Evolutionary conservation across 176 grass and related monocot genomes (phyloP).

Genomic region (Juncus effusus): DNA sequence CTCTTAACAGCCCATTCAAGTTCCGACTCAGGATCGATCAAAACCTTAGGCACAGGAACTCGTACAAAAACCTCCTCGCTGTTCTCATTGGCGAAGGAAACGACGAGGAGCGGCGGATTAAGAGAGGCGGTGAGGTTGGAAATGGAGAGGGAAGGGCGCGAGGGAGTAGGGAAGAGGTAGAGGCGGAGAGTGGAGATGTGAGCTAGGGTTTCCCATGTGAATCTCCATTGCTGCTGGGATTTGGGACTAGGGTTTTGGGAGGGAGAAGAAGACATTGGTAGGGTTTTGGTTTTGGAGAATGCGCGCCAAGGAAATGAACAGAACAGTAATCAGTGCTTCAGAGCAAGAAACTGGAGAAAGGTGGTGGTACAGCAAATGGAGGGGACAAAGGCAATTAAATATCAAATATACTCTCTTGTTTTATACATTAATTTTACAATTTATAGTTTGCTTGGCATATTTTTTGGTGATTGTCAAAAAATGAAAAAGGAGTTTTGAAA

Average conservation of each 20-base stretch:
- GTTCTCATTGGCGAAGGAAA: slow-evolving; percentile 8
- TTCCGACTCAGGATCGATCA: slow-evolving; percentile 12
- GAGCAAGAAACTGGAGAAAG: no score
- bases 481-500: no score
- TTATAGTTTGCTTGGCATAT: no score
- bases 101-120: slow-evolving; percentile 3
- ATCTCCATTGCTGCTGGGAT: slow-evolving; percentile 28
- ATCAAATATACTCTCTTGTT: no score
- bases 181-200: slow-evolving; percentile 41
- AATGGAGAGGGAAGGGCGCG: neutral
- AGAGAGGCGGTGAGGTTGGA: neutral
- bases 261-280: neutral
- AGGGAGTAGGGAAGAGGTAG: slow-evolving; percentile 21
- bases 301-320: no score
- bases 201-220: slow-evolving; percentile 38
- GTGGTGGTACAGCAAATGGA: no score
- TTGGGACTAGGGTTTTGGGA: slow-evolving; percentile 20
- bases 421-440: no score
- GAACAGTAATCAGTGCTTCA: no score
- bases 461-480: no score
- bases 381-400: no score
- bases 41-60: slow-evolving; percentile 25
- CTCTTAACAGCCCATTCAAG: slow-evolving; percentile 1
- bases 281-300: neutral
- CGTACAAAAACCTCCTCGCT: neutral